Percentiles rank a stretch among this genome's conserved stretches.
These are phyloP conservation scores for Didymella pomorum DNA, from an alignment of 2,329 filamentous ascomycete species.

Conservation along the genomic window DNA sequence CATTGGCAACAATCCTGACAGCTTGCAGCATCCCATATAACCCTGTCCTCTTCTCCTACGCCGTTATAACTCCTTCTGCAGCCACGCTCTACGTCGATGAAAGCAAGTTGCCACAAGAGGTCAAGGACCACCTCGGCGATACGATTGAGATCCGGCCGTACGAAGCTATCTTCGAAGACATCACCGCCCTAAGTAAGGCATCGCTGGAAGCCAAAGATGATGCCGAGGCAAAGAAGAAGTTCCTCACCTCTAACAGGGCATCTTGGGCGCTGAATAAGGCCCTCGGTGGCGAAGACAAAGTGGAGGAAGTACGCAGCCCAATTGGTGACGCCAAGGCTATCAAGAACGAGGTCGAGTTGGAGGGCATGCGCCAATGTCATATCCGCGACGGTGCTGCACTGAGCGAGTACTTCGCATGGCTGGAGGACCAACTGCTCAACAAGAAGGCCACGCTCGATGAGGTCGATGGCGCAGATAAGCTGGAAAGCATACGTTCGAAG, in stretches of 20 bases:
- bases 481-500: conserved; percentile 76
- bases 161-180: conserved; percentile 78
- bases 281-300: conserved; percentile 82
- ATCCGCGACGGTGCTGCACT: conserved; percentile 91
- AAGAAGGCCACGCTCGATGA: conserved; percentile 82
- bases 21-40: conserved; percentile 82
- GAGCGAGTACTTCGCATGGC: conserved; percentile 94
- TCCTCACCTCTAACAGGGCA: conserved; percentile 84
- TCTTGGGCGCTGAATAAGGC: conserved; percentile 92
- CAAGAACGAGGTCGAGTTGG: conserved; percentile 88
- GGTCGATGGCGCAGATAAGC: conserved; percentile 88
- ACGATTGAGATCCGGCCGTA: conserved; percentile 83
- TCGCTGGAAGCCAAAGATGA: conserved; percentile 46
- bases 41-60: conserved; percentile 98
- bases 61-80: conserved; percentile 77
- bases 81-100: conserved; percentile 86
- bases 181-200: conserved; percentile 67
- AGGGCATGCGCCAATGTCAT: conserved; percentile 94
- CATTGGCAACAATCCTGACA: conserved; percentile 1
- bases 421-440: conserved; percentile 83
- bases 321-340: conserved; percentile 91
- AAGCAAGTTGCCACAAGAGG: conserved; percentile 75
- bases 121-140: conserved; percentile 72
- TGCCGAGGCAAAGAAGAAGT: conserved; percentile 63
- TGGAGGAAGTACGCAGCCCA: conserved; percentile 87